These are phyloP conservation scores for Urostyla sp. DNA, from an alignment of 73 alveolate genomes.

Conservation along the genomic window DNA sequence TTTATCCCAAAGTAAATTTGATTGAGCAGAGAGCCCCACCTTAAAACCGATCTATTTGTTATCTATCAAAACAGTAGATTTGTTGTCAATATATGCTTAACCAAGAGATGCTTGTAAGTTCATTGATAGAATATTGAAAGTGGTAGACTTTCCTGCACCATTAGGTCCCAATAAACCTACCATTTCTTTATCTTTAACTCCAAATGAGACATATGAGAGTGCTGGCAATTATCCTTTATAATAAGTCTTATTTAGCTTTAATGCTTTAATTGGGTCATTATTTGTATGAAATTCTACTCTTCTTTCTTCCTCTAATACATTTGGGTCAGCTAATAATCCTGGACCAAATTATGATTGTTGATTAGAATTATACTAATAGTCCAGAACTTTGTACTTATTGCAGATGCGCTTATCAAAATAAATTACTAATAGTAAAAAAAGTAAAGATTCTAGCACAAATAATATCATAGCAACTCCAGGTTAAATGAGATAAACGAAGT, in stretches of 20 bases:
- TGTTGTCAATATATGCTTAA: not conserved
- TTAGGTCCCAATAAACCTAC: conserved; percentile 93
- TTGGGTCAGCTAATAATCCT: conserved; percentile 48
- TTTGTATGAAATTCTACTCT: conserved; percentile 38
- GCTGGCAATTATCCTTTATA: conserved; percentile 83
- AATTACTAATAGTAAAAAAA: too few species aligned
- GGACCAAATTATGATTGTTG: too few species aligned
- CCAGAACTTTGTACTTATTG: conserved; percentile 1
- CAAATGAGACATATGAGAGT: conserved; percentile 80
- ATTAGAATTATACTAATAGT: too few species aligned
- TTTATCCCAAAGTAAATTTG: conserved; percentile 72
- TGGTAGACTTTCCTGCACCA: conserved; percentile 97
- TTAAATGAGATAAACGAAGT: conserved; percentile 20
- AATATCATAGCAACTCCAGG: conserved; percentile 44
- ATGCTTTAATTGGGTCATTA: conserved; percentile 55
- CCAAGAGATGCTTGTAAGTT: conserved; percentile 57
- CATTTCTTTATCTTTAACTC: conserved; percentile 79
- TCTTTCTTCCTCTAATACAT: conserved; percentile 51
- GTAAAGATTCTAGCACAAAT: too few species aligned
- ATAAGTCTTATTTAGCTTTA: conserved; percentile 55
- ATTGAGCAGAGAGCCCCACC: conserved; percentile 79
- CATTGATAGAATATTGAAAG: conserved; percentile 83
- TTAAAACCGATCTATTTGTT: conserved; percentile 28
- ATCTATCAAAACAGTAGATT: not conserved
- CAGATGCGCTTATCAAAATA: not conserved